Conservation (phyloP, 768 basidiomycete species). For the Amanita jacksonii region DNA sequence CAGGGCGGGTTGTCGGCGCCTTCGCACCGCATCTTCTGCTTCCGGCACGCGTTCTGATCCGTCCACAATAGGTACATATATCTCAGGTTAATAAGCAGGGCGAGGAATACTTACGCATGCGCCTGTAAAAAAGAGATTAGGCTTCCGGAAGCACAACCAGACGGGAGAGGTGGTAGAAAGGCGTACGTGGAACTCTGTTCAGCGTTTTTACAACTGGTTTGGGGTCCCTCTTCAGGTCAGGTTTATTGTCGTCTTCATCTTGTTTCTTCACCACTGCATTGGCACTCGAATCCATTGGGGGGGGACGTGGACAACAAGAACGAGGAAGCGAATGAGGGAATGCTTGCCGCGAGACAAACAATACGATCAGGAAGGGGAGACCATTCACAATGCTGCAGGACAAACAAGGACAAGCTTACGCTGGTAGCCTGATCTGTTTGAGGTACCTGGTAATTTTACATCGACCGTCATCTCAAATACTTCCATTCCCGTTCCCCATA, state of each 20-base stretch:
- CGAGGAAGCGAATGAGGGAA: slow-evolving; percentile 14
- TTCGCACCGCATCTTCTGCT: slow-evolving; percentile 97
- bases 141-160: slow-evolving; percentile 10
- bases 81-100: slow-evolving; percentile 9
- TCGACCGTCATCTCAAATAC: neutral
- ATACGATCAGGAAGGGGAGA: slow-evolving; percentile 14
- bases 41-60: slow-evolving; percentile 82
- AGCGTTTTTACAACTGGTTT: slow-evolving; percentile 72
- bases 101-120: slow-evolving; percentile 55
- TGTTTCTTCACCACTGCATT: slow-evolving; percentile 44
- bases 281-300: slow-evolving; percentile 28
- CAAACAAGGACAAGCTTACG: slow-evolving; percentile 12
- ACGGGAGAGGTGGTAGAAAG: slow-evolving; percentile 15
- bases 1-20: slow-evolving; percentile 97
- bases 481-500: neutral
- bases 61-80: slow-evolving; percentile 13
- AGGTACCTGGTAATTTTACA: no score
- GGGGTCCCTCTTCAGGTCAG: slow-evolving; percentile 48
- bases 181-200: slow-evolving; percentile 82
- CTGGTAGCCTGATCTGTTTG: neutral
- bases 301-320: slow-evolving; percentile 12
- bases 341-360: slow-evolving; percentile 15
- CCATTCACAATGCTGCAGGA: slow-evolving; percentile 1
- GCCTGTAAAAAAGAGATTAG: slow-evolving; percentile 32
- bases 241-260: slow-evolving; percentile 42